Evolutionary conservation across 306 rosid genomes (phyloP).

Genomic region (Fragaria ananassa): DNA sequence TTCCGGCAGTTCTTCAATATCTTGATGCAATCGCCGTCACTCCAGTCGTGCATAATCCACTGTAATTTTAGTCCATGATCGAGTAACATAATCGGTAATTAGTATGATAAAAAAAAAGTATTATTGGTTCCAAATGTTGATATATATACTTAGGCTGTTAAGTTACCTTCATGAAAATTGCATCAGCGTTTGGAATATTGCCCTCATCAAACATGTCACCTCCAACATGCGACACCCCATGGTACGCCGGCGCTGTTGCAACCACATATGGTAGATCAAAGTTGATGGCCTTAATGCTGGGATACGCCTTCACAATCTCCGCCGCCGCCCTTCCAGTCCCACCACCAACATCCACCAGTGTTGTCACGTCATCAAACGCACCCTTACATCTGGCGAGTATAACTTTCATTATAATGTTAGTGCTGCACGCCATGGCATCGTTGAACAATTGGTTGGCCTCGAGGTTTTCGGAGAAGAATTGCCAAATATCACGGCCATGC

Average conservation of each 20-base stretch:
- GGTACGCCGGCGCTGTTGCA: slow-evolving; percentile 16
- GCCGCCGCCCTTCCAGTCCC: slow-evolving; percentile 27
- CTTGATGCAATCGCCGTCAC: slow-evolving; percentile 36
- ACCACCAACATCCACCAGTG: slow-evolving; percentile 44
- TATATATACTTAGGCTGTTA: not conserved
- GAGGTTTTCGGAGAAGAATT: slow-evolving; percentile 20
- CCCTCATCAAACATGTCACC: slow-evolving; percentile 37
- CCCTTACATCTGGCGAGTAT: slow-evolving; percentile 13
- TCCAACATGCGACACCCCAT: slow-evolving; percentile 38
- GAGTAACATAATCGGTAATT: not conserved
- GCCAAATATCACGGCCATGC: slow-evolving; percentile 35
- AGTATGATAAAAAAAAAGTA: too few relatives aligned
- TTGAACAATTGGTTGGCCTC: slow-evolving; percentile 33
- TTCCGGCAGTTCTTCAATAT: slow-evolving; percentile 31
- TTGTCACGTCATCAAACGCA: slow-evolving; percentile 19
- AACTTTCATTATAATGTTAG: slow-evolving; percentile 12
- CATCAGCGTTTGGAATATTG: slow-evolving; percentile 36
- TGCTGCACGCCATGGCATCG: slow-evolving; percentile 33
- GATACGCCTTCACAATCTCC: slow-evolving; percentile 29
- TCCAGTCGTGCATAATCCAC: slow-evolving; percentile 76
- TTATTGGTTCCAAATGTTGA: too few relatives aligned
- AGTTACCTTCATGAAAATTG: slow-evolving; percentile 38
- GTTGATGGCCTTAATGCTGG: slow-evolving; percentile 34
- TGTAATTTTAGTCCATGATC: slow-evolving; percentile 6
- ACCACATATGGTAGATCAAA: slow-evolving; percentile 42